A percentile compares a stretch with the other conserved stretches of the same genome.
Evolutionary conservation across 495 filamentous ascomycete species (phyloP).

Genomic region (Clavariopsis aquatica): DNA sequence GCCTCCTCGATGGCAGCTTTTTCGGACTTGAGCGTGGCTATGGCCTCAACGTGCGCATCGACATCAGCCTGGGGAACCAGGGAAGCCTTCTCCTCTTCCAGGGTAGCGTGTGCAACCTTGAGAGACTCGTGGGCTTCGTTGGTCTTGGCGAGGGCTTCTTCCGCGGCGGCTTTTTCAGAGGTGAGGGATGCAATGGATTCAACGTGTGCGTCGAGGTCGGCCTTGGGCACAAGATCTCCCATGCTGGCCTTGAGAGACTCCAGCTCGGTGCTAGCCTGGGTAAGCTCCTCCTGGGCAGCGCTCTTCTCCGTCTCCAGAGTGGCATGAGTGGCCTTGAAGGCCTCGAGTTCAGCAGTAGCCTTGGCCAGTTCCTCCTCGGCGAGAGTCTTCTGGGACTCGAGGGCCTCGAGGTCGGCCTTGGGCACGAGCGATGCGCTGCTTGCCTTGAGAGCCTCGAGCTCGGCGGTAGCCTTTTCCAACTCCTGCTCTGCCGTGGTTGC

Average conservation of each 20-base stretch:
- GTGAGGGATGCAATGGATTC: constrained; percentile 2
- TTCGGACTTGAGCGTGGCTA: background rate
- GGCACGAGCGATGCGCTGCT: background rate
- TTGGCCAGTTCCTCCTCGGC: background rate
- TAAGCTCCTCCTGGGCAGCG: constrained; percentile 3
- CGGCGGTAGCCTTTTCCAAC: constrained; percentile 8
- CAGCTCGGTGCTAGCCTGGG: constrained; percentile 4
- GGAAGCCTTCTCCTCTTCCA: background rate
- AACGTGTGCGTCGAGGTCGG: background rate
- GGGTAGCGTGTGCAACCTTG: background rate
- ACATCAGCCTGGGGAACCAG: constrained; percentile 4
- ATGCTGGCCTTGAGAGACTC: constrained; percentile 8
- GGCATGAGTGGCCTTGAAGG: constrained; percentile 7
- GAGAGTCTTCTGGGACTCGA: background rate
- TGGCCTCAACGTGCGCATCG: background rate
- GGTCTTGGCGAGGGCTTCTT: constrained; percentile 13
- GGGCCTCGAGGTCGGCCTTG: constrained; percentile 14
- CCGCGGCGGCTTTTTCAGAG: constrained; percentile 6
- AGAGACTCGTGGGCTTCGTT: constrained; percentile 5
- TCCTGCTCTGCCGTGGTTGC: constrained; percentile 10
- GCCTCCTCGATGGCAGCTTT: constrained; percentile 2
- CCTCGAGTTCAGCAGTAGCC: background rate
- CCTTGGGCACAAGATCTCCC: background rate
- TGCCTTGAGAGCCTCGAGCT: constrained; percentile 17
- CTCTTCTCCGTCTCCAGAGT: constrained; percentile 14